These are phyloP conservation scores for Penicillium crystallinum DNA, from an alignment of 495 filamentous ascomycete genomes.

Conservation along the genomic window DNA sequence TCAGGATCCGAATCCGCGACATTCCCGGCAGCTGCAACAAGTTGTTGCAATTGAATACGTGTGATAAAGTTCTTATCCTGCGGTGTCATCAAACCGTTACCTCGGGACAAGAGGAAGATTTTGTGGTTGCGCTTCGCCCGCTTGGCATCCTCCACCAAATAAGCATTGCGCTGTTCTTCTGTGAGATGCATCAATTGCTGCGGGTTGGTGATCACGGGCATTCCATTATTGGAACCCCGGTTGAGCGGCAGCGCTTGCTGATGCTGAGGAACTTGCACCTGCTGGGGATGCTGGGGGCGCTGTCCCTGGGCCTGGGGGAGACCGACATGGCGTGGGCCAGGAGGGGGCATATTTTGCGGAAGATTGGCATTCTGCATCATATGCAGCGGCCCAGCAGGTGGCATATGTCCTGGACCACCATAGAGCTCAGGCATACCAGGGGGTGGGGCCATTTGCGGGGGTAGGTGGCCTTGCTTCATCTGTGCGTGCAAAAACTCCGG, in stretches of 20 bases:
- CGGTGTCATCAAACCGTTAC: conserved; percentile 97
- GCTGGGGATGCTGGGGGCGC: conserved; percentile 40
- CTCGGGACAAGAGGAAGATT: conserved; percentile 86
- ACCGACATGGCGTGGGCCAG: conserved; percentile 26
- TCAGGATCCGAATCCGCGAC: conserved; percentile 74
- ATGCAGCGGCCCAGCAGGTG: conserved; percentile 36
- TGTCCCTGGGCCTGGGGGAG: conserved; percentile 21
- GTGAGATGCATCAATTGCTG: conserved; percentile 71
- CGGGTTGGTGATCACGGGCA: conserved; percentile 59
- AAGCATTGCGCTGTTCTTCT: conserved; percentile 73
- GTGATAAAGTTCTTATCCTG: conserved; percentile 99
- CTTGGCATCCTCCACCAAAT: conserved; percentile 85
- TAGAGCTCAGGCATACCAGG: conserved; percentile 43
- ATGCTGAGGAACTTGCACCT: conserved; percentile 27
- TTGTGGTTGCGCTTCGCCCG: conserved; percentile 97
- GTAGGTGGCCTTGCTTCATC: conserved; percentile 36
- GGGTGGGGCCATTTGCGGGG: conserved; percentile 44
- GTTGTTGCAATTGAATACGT: conserved; percentile 91
- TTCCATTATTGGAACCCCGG: conserved; percentile 22
- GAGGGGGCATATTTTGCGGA: conserved; percentile 30
- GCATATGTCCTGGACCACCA: conserved; percentile 37
- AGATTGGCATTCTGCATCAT: conserved; percentile 37
- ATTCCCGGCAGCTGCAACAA: conserved; percentile 86
- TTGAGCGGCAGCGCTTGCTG: conserved; percentile 26
- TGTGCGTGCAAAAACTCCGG: conserved; percentile 52